Evolutionary conservation across 208 protist species (phyloP), one percentile per base, ranked within the genome.

Genomic region (Borovskyia barvae): DNA sequence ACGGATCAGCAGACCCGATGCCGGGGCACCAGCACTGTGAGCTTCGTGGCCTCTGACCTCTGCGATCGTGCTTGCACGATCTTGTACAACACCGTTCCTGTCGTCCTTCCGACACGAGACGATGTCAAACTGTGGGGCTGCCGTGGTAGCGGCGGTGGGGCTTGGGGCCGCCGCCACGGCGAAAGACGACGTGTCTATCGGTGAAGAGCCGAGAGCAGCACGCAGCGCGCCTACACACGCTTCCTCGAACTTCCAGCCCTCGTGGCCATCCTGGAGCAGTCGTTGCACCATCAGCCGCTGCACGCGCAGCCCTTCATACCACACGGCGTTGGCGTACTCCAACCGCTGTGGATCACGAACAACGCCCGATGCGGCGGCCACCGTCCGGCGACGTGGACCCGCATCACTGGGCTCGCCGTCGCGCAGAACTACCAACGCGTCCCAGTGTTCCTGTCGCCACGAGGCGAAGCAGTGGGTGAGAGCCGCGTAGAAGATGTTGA

Each of bases 261-360:
- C 50, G 25, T 20, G 1, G 52, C 15, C 30, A 19, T 35, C 52
- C 3, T 57, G 32, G 9, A 85, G 63, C 3, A 89, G 48, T 6
- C 57, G 56, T n/a, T 82, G 68, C 9, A 60, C 50, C 70, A 85
- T 80, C 9, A 91, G 65, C 25, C 84, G 76, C 66, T 87, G 64
- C 49, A 91, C 77, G n/a, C 84, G 72, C 25, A 87, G 52, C 5
- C 75, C 80, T 63, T 83, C 84, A 25, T 77, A 75, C 68, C 80
- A 91, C 28, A 59, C 43, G 0, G 67, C 64, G 37, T 63, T 62
- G 25, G 54, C 54, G 33, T 65, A 67, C 36, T 68, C 54, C 7
- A 74, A 59, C 40, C 37, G 37, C 14, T 5, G 24, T 9, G 48
- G 63, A 32, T 70, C 46, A 24, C 54, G 47, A n/a, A 70, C 53